Base-by-base conservation (phyloP, 2,329 filamentous ascomycete genomes). In the Aphanoascus verrucosus region DNA sequence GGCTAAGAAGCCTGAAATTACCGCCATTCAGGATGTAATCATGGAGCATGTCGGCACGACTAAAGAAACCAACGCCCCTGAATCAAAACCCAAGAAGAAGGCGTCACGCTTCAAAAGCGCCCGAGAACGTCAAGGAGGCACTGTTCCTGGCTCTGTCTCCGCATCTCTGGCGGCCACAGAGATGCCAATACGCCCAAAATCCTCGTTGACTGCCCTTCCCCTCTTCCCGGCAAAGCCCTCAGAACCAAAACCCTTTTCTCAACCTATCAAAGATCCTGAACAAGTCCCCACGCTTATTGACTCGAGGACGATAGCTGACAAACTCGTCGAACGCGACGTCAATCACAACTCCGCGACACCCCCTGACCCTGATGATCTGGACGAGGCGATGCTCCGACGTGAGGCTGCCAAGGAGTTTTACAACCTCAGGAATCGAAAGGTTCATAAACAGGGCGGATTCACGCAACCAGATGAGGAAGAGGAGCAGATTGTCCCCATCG, bases 371-470 rank as follows among this genome's bases (percentile, higher is more conserved):
- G 80, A 86, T 59, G 83, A 86, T 59, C 74, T 91, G 38, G 85
- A 95, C 60, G 80, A 85, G 4, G 76, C 81, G 17, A 72, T 90
- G 31, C 74, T 91, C 49, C 79, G 85, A 51, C 82, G 86, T 57
- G 85, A 94, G 66, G 82, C 94, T 12, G 84, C 86, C 6, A 80
- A 81, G 37, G 86, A 94, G 64, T 94, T 94, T 67, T 85, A 94
- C 66, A 82, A 81, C 43, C 76, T 87, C 67, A 84, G 91, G 17
- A 94, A 90, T 65, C 81, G 80, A 62, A 83, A 94, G 69, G 89
- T 96, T 52, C 82, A 88, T 60, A 79, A 83, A 61, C 82, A 93
- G 61, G 89, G 89, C 49, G 89, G 89, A 2, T 94, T 95, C 67
- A 72, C 85, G 61, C 78, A 81, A 54, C 80, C 88, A 60, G 81